Percentiles rank a stretch among this genome's conserved stretches.
Conservation (phyloP, 2,329 filamentous ascomycete genomes). For the Aspergillus chevalieri region DNA sequence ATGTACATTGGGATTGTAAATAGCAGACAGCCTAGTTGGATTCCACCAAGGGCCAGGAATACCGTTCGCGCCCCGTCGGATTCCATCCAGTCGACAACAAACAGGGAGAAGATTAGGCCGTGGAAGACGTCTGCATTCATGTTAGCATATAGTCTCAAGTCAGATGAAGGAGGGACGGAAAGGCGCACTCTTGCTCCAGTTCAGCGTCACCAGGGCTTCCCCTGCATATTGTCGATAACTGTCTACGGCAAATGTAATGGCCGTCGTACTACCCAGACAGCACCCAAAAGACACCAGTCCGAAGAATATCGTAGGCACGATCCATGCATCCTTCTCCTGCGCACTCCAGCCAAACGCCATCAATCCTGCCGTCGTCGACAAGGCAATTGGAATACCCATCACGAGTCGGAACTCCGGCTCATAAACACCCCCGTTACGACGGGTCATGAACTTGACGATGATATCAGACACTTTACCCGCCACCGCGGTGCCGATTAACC, state of each 20-base stretch:
- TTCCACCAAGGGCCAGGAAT: constrained; percentile 76
- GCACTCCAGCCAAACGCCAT: constrained; percentile 98
- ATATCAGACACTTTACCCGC: constrained; percentile 83
- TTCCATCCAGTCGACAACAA: constrained; percentile 79
- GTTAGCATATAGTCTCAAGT: neutral
- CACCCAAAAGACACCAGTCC: constrained; percentile 89
- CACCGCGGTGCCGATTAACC: constrained; percentile 82
- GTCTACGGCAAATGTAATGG: constrained; percentile 91
- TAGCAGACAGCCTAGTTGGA: constrained; percentile 70
- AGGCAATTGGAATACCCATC: constrained; percentile 73
- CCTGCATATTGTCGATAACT: constrained; percentile 89
- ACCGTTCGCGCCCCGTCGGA: constrained; percentile 68
- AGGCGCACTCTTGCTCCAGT: constrained; percentile 74
- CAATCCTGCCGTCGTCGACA: constrained; percentile 75
- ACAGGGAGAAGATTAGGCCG: constrained; percentile 79
- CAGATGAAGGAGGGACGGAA: neutral
- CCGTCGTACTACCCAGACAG: constrained; percentile 78
- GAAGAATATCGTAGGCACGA: constrained; percentile 90
- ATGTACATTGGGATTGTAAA: constrained; percentile 88
- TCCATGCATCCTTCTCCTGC: constrained; percentile 68
- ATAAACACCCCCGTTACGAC: constrained; percentile 85
- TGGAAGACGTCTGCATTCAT: constrained; percentile 63
- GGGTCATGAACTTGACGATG: constrained; percentile 74
- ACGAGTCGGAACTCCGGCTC: constrained; percentile 89
- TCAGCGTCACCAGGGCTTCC: constrained; percentile 88